phyloP scores from a whole-genome alignment of 805 yeast genomes.

The Torulaspora franciscae region DNA sequence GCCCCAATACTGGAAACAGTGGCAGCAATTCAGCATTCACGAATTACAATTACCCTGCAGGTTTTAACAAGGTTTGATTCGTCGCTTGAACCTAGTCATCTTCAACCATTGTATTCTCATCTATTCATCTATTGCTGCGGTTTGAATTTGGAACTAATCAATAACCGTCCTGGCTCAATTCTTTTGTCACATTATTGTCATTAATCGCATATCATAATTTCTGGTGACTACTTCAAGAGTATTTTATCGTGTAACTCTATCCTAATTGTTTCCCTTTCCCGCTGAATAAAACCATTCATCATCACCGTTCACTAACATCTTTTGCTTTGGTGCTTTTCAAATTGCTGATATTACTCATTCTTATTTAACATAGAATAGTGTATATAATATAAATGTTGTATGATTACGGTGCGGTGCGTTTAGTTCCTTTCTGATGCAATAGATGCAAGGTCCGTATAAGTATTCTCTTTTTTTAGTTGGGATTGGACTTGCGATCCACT shows the following conservation, averaged over 20 bases:
- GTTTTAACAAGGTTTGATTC: constrained; percentile 13
- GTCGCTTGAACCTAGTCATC: neutral
- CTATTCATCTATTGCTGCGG: neutral
- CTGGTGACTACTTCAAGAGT: constrained; percentile 7
- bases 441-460: constrained; percentile 50
- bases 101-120: neutral
- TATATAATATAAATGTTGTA: constrained; percentile 4
- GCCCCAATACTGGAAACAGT: constrained; percentile 9
- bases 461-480: constrained; percentile 46
- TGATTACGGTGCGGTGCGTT: neutral
- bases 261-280: neutral
- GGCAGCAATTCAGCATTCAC: constrained; percentile 11
- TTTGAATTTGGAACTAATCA: neutral
- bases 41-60: constrained; percentile 20
- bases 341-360: constrained; percentile 1
- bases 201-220: constrained; percentile 12
- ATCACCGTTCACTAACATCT: neutral
- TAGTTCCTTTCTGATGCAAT: constrained; percentile 33
- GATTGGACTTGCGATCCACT: constrained; percentile 16
- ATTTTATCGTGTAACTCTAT: constrained; percentile 9
- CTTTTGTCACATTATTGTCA: constrained; percentile 10
- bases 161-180: constrained; percentile 1
- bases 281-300: neutral
- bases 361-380: constrained; percentile 5
- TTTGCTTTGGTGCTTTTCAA: constrained; percentile 1